Evolutionary conservation across 768 basidiomycete species (phyloP).

Genomic region (Dentipellis sp.): DNA sequence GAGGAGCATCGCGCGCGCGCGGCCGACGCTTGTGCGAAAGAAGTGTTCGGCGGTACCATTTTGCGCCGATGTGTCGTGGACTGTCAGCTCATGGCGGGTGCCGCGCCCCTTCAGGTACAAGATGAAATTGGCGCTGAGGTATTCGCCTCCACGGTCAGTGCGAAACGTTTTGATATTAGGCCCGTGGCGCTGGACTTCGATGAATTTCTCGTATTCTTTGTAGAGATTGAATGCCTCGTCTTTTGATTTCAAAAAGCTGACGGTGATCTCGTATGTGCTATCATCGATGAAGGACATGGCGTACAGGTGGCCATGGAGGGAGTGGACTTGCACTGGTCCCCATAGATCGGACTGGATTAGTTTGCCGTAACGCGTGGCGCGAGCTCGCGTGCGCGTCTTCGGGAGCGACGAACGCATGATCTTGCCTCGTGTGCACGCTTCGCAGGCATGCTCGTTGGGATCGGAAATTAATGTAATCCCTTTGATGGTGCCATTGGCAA

Average conservation of each 20-base stretch:
- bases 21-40: no score
- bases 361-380: neutral
- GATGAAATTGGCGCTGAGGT: neutral
- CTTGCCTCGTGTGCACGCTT: neutral
- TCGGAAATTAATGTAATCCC: neutral
- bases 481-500: neutral
- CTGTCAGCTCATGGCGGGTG: neutral
- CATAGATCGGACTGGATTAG: neutral
- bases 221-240: neutral
- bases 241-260: neutral
- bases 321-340: neutral
- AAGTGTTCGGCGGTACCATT: neutral
- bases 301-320: neutral
- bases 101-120: neutral
- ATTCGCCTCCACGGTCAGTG: neutral
- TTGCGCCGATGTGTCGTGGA: neutral
- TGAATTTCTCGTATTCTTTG: neutral
- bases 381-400: neutral
- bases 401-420: neutral
- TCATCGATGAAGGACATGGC: neutral
- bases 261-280: neutral
- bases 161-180: neutral
- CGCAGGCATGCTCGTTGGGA: neutral
- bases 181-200: neutral
- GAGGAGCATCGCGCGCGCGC: neutral